Percentiles rank a stretch among this genome's conserved stretches.
Evolutionary conservation across 805 yeast species (phyloP).

Genomic region (Kuraishia molischiana): DNA sequence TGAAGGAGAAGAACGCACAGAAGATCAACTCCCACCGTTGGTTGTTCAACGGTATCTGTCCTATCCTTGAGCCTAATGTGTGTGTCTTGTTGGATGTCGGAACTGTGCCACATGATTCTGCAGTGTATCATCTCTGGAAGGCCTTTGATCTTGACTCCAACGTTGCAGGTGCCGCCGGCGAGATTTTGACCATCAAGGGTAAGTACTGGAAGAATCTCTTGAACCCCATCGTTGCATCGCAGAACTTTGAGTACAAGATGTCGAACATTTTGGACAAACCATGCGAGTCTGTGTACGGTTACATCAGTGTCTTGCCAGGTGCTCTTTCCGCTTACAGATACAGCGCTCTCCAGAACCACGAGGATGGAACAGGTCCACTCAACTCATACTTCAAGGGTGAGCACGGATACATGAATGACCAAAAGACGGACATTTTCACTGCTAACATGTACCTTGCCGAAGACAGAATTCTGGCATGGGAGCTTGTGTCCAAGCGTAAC

Average conservation of each 20-base stretch:
- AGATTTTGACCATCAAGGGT: slow-evolving; percentile 92
- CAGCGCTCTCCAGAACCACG: slow-evolving; percentile 75
- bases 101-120: slow-evolving; percentile 82
- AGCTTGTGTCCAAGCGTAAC: slow-evolving; percentile 74
- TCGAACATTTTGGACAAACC: slow-evolving; percentile 96
- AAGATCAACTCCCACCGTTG: slow-evolving; percentile 97
- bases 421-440: slow-evolving; percentile 67
- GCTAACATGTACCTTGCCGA: slow-evolving; percentile 97
- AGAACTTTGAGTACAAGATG: slow-evolving; percentile 93
- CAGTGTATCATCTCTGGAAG: slow-evolving; percentile 93
- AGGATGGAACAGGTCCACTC: slow-evolving; percentile 89
- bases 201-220: slow-evolving; percentile 70
- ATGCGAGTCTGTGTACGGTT: slow-evolving; percentile 85
- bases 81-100: slow-evolving; percentile 93
- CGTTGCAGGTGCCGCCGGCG: slow-evolving; percentile 99
- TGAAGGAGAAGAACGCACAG: slow-evolving; percentile 86
- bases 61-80: slow-evolving; percentile 84
- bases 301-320: slow-evolving; percentile 90
- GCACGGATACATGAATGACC: slow-evolving; percentile 20
- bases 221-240: slow-evolving; percentile 92
- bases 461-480: slow-evolving; percentile 95
- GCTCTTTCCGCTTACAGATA: slow-evolving; percentile 92
- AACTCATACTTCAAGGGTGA: slow-evolving; percentile 89
- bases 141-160: slow-evolving; percentile 94
- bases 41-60: slow-evolving; percentile 94